Base-by-base conservation (phyloP, 2,329 filamentous ascomycete genomes). In the Pseudocercospora fuligena region DNA sequence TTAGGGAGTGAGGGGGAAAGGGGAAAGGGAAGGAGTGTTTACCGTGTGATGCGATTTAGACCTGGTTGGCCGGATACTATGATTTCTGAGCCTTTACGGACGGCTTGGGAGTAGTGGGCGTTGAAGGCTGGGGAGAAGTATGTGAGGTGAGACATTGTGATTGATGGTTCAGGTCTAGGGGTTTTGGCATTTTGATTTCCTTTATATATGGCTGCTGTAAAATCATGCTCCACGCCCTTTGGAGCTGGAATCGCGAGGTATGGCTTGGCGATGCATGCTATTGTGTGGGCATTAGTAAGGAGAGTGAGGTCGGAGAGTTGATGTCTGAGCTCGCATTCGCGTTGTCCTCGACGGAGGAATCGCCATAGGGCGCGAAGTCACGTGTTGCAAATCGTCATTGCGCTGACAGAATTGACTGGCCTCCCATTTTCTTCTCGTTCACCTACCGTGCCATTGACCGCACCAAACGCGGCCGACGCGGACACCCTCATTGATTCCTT, bases 41-140 rank as follows among this genome's bases (percentile, higher is more conserved):
- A 16, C n/a, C 19, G 21, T 14, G 27, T 57, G 11, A 27, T 25
- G 23, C 51, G 51, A 56, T 27, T 56, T n/a, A 56, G 51, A 27
- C 51, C 51, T 56, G 51, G 51, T 56, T 56, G 51, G 2, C 51
- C 51, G 14, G 51, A 56, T 5, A 56, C 12, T n/a, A 56, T 25
- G 23, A 56, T 56, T 2, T 56, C 19, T n/a, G 23, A 27, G 51
- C 51, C 51, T 56, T 25, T 23, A 7, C 51, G 19, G 2, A 57
- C 53, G 27, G 11, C 53, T 57, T 57, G 53, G 5, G 53, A 57
- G 53, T 57, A 57, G 53, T 29, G 53, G 27, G 31, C 25, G 16
- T 57, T 57, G 53, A 57, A 57, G 14, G 27, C 53, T 57, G 53
- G 53, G n/a, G 53, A 11, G 27, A 33, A 57, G 27, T 57, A 57